phyloP scores from a whole-genome alignment of 2,329 filamentous ascomycete species.

The Cordyceps farinosa region DNA sequence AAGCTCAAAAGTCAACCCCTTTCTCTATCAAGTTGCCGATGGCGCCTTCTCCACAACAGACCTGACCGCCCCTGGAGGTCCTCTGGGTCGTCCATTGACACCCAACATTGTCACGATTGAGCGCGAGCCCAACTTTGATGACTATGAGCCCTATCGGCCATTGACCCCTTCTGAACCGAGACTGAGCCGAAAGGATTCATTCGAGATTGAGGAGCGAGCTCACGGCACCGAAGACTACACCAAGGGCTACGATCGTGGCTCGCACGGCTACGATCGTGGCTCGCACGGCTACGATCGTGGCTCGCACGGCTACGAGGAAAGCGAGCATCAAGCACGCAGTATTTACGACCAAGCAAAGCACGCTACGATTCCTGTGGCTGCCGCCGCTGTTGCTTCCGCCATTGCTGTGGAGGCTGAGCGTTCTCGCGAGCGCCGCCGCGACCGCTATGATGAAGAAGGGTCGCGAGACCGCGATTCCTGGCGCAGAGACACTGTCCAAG shows the following conservation, averaged over 20 bases:
- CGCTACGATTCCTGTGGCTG: constrained; percentile 46
- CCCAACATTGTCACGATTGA: constrained; percentile 52
- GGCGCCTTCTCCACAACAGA: constrained; percentile 48
- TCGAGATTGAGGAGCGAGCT: constrained; percentile 39
- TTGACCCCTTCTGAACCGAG: constrained; percentile 32
- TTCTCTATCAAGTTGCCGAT: constrained; percentile 54
- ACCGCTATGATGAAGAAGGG: constrained; percentile 32
- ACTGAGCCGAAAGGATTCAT: constrained; percentile 48
- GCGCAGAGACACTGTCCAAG: constrained; percentile 46
- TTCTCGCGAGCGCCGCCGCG: constrained; percentile 31
- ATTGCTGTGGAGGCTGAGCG: constrained; percentile 41
- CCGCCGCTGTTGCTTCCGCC: constrained; percentile 45
- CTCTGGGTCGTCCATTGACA: constrained; percentile 43
- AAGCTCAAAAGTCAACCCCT: constrained; percentile 48
- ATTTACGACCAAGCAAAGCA: constrained; percentile 45
- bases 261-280: constrained; percentile 30
- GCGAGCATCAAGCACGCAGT: constrained; percentile 42
- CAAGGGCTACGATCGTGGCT: constrained; percentile 23
- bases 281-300: constrained; percentile 30
- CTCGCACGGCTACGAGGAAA: constrained; percentile 33
- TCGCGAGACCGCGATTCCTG: constrained; percentile 32
- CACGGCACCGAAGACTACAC: constrained; percentile 23
- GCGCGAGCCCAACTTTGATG: constrained; percentile 49
- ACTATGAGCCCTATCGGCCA: constrained; percentile 30
- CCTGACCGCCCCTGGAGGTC: constrained; percentile 36